Base-by-base conservation (phyloP, 176 grass and related monocot genomes). In the Canna indica region DNA sequence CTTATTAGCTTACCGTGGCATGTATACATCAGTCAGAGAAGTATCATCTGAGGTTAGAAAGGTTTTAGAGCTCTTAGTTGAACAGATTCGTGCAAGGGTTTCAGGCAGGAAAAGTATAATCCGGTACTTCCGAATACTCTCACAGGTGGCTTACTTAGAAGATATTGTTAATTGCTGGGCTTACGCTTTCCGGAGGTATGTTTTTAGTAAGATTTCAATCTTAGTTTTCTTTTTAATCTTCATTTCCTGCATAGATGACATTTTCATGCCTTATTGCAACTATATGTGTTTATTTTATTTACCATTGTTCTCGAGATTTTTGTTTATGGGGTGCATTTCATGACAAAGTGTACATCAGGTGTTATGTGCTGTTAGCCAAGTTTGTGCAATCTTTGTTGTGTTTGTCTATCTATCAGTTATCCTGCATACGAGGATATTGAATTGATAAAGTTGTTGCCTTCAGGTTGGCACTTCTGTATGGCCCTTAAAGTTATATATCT, bases 91-190 rank as follows among this genome's bases (percentile, higher is more conserved):
- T 48, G 74, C 68, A 71, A 92, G 86, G 81, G 76, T 92, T 77
- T 81, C 86, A 75, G 88, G 83, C 71, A 84, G 84, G 77, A 97
- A 50, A 83, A 81, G 76, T 73, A 67, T 47, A 65, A 83, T 83
- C 73, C 79, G 59, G 29, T 97, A 90, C 75, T 85, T 87, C 54
- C 85, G 84, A 69, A 85, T 97, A 79, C 72, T 92, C 16, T 85
- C 93, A 67, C 88, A 92, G 79, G 83, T 83, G 48, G 93, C 88
- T 81, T 90, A 92, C 78, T 78, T 97, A 64, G 93, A 97, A 76
- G 93, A 97, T 82, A 78, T 85, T 44, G 82, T 92, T 60, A 85
- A 79, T 56, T 90, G 76, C 65, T 97, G 93, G 93, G 93, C 93
- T 16, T 97, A 92, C 74, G 81, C 79, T 65, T 81, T 90, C 33